Conservation (phyloP, 1,139 yeast species). For the Lodderomyces elongisporus region DNA sequence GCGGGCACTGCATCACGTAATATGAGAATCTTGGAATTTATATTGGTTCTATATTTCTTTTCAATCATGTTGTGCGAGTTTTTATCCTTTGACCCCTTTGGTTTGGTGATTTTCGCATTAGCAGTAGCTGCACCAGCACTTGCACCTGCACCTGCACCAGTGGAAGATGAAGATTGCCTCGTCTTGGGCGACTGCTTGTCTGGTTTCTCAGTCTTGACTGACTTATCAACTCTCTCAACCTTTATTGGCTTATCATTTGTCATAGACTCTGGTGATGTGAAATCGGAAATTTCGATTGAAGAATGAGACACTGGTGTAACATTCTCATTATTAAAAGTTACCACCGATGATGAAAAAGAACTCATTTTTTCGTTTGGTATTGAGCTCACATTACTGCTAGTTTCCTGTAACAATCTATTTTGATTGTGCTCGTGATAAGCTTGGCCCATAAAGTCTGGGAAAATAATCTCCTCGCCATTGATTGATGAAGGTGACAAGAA, state of each 20-base stretch:
- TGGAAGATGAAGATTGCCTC: too few relatives aligned
- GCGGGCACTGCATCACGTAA: conserved; percentile 75
- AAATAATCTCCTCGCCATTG: conserved; percentile 10
- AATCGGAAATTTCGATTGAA: conserved; percentile 24
- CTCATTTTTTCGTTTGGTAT: conserved; percentile 7
- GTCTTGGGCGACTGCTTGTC: conserved; percentile 2
- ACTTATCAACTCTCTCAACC: neutral
- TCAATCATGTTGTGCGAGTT: conserved; percentile 79
- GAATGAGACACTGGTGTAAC: conserved; percentile 25
- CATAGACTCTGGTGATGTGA: conserved; percentile 31
- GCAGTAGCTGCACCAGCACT: conserved; percentile 1
- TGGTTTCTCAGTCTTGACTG: conserved; percentile 7
- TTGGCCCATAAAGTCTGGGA: conserved; percentile 4
- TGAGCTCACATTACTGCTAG: neutral
- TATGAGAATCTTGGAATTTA: conserved; percentile 66
- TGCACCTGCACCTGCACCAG: too few relatives aligned
- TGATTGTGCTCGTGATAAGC: conserved; percentile 2
- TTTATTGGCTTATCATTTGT: neutral
- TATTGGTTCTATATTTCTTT: conserved; percentile 71
- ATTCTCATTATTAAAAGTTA: conserved; percentile 9
- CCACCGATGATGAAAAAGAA: conserved; percentile 10
- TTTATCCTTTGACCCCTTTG: conserved; percentile 43
- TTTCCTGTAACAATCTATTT: conserved; percentile 2
- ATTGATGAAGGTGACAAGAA: conserved; percentile 10
- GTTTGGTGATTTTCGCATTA: conserved; percentile 24